These are phyloP conservation scores for Diplodia seriata DNA, from an alignment of 2,329 filamentous ascomycete species.

Conservation along the genomic window DNA sequence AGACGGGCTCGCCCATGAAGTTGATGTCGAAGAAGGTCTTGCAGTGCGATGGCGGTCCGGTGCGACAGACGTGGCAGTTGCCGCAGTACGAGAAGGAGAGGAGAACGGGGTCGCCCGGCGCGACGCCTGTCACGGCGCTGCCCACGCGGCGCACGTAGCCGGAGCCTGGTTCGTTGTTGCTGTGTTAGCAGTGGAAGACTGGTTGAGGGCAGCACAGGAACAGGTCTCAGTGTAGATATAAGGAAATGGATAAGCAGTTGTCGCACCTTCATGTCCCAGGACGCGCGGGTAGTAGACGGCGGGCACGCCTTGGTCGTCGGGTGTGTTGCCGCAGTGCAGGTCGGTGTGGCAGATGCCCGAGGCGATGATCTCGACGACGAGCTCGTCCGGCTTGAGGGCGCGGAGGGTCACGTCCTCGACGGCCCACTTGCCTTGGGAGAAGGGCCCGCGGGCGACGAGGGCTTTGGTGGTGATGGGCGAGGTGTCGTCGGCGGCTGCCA, in stretches of 20 bases:
- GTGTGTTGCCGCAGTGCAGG: slow-evolving; percentile 51
- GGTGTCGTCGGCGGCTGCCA: background rate
- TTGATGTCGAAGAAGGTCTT: slow-evolving; percentile 26
- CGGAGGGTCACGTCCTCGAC: slow-evolving; percentile 47
- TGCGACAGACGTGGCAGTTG: slow-evolving; percentile 24
- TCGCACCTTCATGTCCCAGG: slow-evolving; percentile 59
- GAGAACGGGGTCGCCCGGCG: slow-evolving; percentile 54
- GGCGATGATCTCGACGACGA: slow-evolving; percentile 60
- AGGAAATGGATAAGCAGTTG: too few relatives aligned
- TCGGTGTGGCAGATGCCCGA: slow-evolving; percentile 63
- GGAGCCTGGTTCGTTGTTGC: slow-evolving; percentile 35
- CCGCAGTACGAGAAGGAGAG: slow-evolving; percentile 37
- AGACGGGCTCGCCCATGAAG: slow-evolving; percentile 29
- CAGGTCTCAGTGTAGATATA: background rate
- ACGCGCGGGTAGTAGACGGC: slow-evolving; percentile 53
- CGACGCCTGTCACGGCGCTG: slow-evolving; percentile 48
- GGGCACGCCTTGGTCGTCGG: slow-evolving; percentile 36
- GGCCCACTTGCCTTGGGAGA: slow-evolving; percentile 47
- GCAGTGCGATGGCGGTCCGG: slow-evolving; percentile 32
- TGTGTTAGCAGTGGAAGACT: background rate
- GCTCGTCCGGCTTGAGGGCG: slow-evolving; percentile 51
- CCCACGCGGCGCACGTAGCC: slow-evolving; percentile 57
- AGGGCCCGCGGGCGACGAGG: slow-evolving; percentile 47
- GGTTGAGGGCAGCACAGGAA: background rate
- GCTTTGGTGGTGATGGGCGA: slow-evolving; percentile 36